Evolutionary conservation across 768 basidiomycete species (phyloP).

Genomic region (Leccinum incarnatum): DNA sequence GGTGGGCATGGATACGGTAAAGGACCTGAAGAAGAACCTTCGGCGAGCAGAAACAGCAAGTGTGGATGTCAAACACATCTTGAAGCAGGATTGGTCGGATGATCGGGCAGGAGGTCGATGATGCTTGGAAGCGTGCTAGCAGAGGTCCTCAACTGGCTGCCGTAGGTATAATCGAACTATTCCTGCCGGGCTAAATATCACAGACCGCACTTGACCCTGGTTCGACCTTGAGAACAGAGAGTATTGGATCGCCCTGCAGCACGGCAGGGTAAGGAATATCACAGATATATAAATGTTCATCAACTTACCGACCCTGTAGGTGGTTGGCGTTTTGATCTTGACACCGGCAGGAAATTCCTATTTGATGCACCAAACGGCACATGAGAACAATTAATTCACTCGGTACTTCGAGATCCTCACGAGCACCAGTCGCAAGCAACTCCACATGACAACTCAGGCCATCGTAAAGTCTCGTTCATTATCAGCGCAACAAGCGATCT

Average conservation of each 20-base stretch:
- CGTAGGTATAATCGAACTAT: slow-evolving; percentile 20
- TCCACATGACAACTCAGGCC: neutral
- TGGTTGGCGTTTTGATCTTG: slow-evolving; percentile 49
- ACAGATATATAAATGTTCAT: neutral
- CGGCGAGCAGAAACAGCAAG: slow-evolving; percentile 54
- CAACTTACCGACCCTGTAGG: slow-evolving; percentile 18
- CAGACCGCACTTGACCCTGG: slow-evolving; percentile 53
- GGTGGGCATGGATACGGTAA: slow-evolving; percentile 43
- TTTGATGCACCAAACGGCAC: slow-evolving; percentile 52
- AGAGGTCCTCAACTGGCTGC: slow-evolving; percentile 59
- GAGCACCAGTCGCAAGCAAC: slow-evolving; percentile 23
- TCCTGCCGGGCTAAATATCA: slow-evolving; percentile 13
- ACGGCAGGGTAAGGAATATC: neutral
- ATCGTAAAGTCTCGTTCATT: slow-evolving; percentile 45
- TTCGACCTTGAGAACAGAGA: slow-evolving; percentile 52
- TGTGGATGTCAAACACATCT: slow-evolving; percentile 48
- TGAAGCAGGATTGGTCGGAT: slow-evolving; percentile 37
- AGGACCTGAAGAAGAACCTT: slow-evolving; percentile 62
- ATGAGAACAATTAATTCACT: slow-evolving; percentile 50
- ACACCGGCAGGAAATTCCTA: slow-evolving; percentile 46
- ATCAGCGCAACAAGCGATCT: slow-evolving; percentile 45
- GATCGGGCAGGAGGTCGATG: slow-evolving; percentile 47
- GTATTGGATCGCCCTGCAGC: slow-evolving; percentile 53
- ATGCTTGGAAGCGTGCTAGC: slow-evolving; percentile 53
- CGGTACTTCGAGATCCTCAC: slow-evolving; percentile 43